Evolutionary conservation across 2,329 filamentous ascomycete species (phyloP).

Genomic region (Alternaria viburni): DNA sequence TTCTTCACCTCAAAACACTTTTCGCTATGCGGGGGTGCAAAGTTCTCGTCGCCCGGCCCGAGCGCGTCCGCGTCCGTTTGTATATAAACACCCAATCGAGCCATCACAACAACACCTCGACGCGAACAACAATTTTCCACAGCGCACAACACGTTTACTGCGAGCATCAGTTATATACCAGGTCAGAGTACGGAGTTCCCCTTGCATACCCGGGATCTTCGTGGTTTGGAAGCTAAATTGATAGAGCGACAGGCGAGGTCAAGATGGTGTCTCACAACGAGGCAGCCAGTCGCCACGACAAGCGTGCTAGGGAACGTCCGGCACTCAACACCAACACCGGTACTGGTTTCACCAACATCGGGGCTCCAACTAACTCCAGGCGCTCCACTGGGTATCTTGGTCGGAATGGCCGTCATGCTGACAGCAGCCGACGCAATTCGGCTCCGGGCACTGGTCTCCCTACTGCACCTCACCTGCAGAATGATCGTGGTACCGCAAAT

Average conservation of each 20-base stretch:
- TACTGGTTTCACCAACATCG: slow-evolving; percentile 3
- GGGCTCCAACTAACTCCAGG: slow-evolving; percentile 1
- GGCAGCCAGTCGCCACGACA: neutral
- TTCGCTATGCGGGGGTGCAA: neutral
- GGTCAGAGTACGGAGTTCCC: neutral
- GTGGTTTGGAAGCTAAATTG: neutral
- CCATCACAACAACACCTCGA: neutral
- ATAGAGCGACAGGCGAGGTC: neutral
- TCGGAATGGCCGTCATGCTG: neutral
- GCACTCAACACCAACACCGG: slow-evolving; percentile 3
- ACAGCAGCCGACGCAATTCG: neutral
- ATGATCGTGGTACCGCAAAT: neutral
- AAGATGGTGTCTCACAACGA: slow-evolving; percentile 3
- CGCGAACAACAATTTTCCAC: neutral
- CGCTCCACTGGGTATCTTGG: neutral
- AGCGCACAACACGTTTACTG: neutral
- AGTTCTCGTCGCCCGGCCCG: neutral
- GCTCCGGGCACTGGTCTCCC: neutral
- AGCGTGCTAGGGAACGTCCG: neutral
- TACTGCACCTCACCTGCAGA: neutral
- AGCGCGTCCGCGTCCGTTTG: neutral
- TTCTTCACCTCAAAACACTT: neutral
- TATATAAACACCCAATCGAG: slow-evolving; percentile 3
- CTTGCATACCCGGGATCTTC: neutral
- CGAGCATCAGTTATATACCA: neutral